Evolutionary conservation across 352 stramenopile genomes (phyloP).

Genomic region (Phytopythium boreale): DNA sequence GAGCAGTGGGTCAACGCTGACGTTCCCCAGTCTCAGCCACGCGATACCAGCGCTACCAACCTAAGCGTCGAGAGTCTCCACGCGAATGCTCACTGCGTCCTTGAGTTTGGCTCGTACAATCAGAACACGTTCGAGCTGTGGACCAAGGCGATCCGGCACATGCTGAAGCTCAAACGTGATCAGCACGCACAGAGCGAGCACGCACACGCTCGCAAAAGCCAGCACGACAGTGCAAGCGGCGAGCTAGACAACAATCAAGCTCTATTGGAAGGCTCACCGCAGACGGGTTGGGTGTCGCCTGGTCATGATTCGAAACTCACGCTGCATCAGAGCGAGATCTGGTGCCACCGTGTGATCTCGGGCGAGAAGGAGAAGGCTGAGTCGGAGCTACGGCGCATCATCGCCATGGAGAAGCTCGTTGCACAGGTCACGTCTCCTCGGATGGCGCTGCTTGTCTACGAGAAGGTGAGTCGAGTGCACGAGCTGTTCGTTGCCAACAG

Average conservation of each 20-base stretch:
- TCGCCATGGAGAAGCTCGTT: slow-evolving; percentile 86
- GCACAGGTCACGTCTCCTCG: slow-evolving; percentile 67
- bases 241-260: slow-evolving; percentile 15
- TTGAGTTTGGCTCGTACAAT: slow-evolving; percentile 80
- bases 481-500: slow-evolving; percentile 82
- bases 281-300: slow-evolving; percentile 64
- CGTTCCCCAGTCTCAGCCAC: slow-evolving; percentile 27
- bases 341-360: slow-evolving; percentile 77
- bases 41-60: neutral
- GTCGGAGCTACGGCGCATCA: slow-evolving; percentile 75
- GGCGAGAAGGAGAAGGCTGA: slow-evolving; percentile 83
- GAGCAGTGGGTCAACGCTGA: slow-evolving; percentile 71
- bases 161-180: slow-evolving; percentile 57
- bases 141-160: slow-evolving; percentile 77
- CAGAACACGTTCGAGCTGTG: slow-evolving; percentile 85
- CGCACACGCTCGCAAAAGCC: slow-evolving; percentile 3
- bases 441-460: slow-evolving; percentile 86
- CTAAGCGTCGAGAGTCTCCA: slow-evolving; percentile 20
- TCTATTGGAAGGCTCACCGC: slow-evolving; percentile 2
- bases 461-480: slow-evolving; percentile 87
- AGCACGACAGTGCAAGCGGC: neutral
- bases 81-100: slow-evolving; percentile 54
- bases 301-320: slow-evolving; percentile 82
- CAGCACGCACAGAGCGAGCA: slow-evolving; percentile 13
- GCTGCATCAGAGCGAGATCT: slow-evolving; percentile 83